Evolutionary conservation across 345 rosid genomes (phyloP).

Genomic region (Populus nigra): DNA sequence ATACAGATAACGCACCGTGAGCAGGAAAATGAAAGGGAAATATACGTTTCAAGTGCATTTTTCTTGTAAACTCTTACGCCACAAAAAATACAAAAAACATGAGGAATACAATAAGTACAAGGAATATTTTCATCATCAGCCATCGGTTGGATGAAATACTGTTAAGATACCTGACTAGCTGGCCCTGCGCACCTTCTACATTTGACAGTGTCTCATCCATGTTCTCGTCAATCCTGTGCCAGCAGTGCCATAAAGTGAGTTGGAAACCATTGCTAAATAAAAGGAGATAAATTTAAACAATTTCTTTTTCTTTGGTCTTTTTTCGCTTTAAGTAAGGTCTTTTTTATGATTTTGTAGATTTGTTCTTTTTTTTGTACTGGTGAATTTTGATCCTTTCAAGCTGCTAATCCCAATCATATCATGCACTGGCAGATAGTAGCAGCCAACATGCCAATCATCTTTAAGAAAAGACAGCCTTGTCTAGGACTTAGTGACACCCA

Average conservation of each 20-base stretch:
- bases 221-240: constrained; percentile 70
- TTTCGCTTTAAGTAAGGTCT: neutral
- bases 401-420: neutral
- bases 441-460: neutral
- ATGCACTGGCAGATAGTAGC: neutral
- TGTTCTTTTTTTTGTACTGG: neutral
- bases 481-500: neutral
- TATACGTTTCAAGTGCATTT: constrained; percentile 3
- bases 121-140: constrained; percentile 80
- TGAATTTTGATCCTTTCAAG: neutral
- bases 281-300: neutral
- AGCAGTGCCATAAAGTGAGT: neutral
- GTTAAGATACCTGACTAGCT: constrained; percentile 64
- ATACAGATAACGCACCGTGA: neutral
- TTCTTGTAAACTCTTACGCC: constrained; percentile 37
- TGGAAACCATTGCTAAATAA: neutral
- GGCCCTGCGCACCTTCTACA: constrained; percentile 78
- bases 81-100: constrained; percentile 81
- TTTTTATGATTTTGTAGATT: neutral
- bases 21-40: neutral
- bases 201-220: constrained; percentile 68
- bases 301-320: neutral
- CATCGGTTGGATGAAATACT: constrained; percentile 78
- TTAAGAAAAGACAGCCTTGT: neutral
- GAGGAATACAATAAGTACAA: constrained; percentile 67